These are phyloP conservation scores for Magnolia officinalis DNA, from an alignment of 164 flowering plant genomes.

Conservation along the genomic window DNA sequence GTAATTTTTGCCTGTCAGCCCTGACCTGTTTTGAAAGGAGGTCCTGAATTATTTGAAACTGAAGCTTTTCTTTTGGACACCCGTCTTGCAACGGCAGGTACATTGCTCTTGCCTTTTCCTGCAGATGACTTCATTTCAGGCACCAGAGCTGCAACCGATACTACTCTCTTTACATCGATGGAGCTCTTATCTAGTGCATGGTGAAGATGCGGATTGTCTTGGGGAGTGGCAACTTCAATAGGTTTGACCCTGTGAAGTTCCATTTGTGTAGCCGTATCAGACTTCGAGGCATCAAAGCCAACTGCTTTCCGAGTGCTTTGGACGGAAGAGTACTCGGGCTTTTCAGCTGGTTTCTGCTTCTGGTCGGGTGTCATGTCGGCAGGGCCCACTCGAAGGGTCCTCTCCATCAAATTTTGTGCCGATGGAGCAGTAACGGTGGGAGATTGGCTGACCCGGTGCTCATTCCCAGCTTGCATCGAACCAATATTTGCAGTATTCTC, in stretches of 20 bases:
- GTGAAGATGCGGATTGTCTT: slow-evolving; percentile 1
- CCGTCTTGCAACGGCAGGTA: slow-evolving; percentile 16
- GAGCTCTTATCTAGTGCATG: slow-evolving; percentile 12
- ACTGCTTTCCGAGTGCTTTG: slow-evolving; percentile 1
- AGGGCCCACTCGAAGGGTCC: slow-evolving; percentile 21
- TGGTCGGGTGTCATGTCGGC: slow-evolving; percentile 4
- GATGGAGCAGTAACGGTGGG: slow-evolving; percentile 16
- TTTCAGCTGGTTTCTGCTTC: slow-evolving; percentile 12
- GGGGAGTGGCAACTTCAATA: slow-evolving; percentile 10
- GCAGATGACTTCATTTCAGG: slow-evolving; percentile 19
- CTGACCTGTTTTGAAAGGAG: background rate
- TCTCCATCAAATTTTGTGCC: slow-evolving; percentile 28
- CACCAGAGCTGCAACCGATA: slow-evolving; percentile 4
- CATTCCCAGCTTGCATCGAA: slow-evolving; percentile 9
- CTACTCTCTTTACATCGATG: slow-evolving; percentile 6
- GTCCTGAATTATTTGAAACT: slow-evolving; percentile 1
- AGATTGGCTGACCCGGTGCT: slow-evolving; percentile 15
- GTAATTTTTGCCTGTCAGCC: background rate
- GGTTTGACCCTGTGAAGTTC: slow-evolving; percentile 12
- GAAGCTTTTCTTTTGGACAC: slow-evolving; percentile 17
- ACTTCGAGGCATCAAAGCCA: slow-evolving; percentile 9
- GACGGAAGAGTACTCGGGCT: slow-evolving; percentile 9
- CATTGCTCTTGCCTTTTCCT: slow-evolving; percentile 16
- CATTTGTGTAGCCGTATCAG: background rate
- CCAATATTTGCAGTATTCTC: slow-evolving; percentile 2